Percentiles rank a stretch among this genome's conserved stretches.
These are phyloP conservation scores for Penicillium cataractarum DNA, from an alignment of 495 filamentous ascomycete species.

Conservation along the genomic window DNA sequence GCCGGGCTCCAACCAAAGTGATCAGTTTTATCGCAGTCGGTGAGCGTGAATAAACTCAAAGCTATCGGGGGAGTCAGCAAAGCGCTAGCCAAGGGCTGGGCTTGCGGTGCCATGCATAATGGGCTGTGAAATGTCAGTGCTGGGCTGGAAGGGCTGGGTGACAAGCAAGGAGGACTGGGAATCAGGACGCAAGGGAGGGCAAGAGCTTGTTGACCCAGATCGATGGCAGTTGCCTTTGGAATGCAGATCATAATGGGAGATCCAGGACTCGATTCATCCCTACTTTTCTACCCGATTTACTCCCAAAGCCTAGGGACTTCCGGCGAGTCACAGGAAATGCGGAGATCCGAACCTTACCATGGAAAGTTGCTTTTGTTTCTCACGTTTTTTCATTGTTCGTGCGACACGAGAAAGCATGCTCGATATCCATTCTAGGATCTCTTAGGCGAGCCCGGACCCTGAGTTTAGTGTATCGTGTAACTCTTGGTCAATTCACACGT, in stretches of 20 bases:
- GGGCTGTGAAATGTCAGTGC: constrained; percentile 22
- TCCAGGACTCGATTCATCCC: not conserved
- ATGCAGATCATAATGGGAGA: constrained; percentile 28
- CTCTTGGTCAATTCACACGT: not conserved
- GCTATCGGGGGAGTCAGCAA: not conserved
- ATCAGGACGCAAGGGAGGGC: constrained; percentile 28
- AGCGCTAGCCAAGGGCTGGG: constrained; percentile 11
- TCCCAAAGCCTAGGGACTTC: not conserved
- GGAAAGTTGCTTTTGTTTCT: not conserved
- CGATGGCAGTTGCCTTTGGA: constrained; percentile 31
- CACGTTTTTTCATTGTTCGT: not conserved
- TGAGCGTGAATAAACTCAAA: constrained; percentile 20
- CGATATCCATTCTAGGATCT: constrained; percentile 10
- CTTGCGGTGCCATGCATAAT: constrained; percentile 23
- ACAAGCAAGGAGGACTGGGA: constrained; percentile 31
- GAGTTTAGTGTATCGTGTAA: constrained; percentile 10
- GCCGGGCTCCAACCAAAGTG: not conserved
- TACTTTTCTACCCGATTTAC: not conserved
- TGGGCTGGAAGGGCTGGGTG: constrained; percentile 15
- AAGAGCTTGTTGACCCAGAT: constrained; percentile 20
- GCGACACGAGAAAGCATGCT: not conserved
- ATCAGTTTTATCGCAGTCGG: constrained; percentile 13
- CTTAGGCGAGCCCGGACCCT: constrained; percentile 15
- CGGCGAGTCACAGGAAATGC: constrained; percentile 1
- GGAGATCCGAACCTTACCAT: not conserved